Evolutionary conservation across 2,329 filamentous ascomycete genomes (phyloP), one percentile per base, ranked within the genome.

Genomic region (Phialophora tarda): DNA sequence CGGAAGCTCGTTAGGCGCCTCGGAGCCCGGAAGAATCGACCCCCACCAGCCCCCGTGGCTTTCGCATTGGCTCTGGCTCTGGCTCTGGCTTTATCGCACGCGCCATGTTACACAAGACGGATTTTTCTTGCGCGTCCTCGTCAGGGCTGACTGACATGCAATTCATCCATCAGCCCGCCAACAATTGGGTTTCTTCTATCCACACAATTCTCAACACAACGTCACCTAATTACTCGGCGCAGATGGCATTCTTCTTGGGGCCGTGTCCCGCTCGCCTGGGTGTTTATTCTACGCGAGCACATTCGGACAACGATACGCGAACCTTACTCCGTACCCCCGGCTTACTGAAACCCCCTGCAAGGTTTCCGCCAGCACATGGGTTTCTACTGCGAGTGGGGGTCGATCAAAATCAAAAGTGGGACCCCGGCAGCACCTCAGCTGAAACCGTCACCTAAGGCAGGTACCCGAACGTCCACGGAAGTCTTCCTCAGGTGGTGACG

Each of bases 401-500:
- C 48, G 14, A 5, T 28, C 24, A 51, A 51, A 28, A 51, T 24
- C 21, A 11, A 12, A 48, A 51, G 48, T 26, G 48, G 38, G 48
- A 51, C 48, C 7, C 26, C 48, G 48, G 48, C 48, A 23, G 14
- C 23, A 51, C 21, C 10, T 28, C 24, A 51, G 48, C 48, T 51
- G 48, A 51, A 51, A 51, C 48, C 48, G 38, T 26, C 23, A 32
- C 17, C 41, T 48, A 59, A 59, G 41, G 57, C 57, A 59, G 57
- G 57, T 59, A 59, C 57, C 57, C 57, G 57, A 28, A n/a, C 17
- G 17, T n/a, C 38, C 38, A 41, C 34, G 17, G 4, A 4, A 17
- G 14, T 10, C 34, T n/a, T 44, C 38, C 38, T 44, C 38, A 44
- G 38, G 38, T 44, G 17, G 14, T 44, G 6, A n/a, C 17, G 17